Conservation (phyloP, 192 early-diverging fungal species). For the Backusella morwellensis region DNA sequence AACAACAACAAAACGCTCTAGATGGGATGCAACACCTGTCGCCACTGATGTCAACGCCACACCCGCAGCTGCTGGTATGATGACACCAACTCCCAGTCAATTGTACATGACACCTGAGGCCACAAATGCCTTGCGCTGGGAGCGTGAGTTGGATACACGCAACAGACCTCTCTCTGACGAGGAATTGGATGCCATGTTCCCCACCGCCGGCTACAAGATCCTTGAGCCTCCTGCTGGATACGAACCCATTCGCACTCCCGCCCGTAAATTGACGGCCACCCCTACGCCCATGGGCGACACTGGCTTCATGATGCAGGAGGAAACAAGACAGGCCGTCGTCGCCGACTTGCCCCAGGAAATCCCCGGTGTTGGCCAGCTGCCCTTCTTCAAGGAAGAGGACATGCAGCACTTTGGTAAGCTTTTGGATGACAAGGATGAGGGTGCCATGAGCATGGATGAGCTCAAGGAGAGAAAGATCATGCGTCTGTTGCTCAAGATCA, state of each 20-base stretch:
- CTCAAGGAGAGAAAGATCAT: slow-evolving; percentile 95
- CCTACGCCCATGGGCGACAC: slow-evolving; percentile 80
- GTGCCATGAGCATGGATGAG: slow-evolving; percentile 79
- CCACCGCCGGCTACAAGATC: slow-evolving; percentile 86
- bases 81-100: slow-evolving; percentile 71
- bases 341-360: slow-evolving; percentile 82
- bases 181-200: slow-evolving; percentile 94
- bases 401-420: slow-evolving; percentile 96
- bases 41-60: slow-evolving; percentile 63
- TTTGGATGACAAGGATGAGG: slow-evolving; percentile 82
- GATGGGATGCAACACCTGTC: slow-evolving; percentile 94
- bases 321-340: slow-evolving; percentile 47
- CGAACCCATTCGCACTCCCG: slow-evolving; percentile 92
- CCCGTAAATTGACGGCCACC: slow-evolving; percentile 92
- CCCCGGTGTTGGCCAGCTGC: slow-evolving; percentile 82
- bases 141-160: slow-evolving; percentile 80
- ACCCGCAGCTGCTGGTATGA: slow-evolving; percentile 78
- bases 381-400: slow-evolving; percentile 96
- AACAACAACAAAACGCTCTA: slow-evolving; percentile 70
- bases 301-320: slow-evolving; percentile 90
- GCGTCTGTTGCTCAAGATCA: slow-evolving; percentile 94
- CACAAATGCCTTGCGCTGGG: slow-evolving; percentile 67
- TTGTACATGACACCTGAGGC: slow-evolving; percentile 86
- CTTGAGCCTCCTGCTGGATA: slow-evolving; percentile 88
- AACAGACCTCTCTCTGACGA: slow-evolving; percentile 89